Conservation (phyloP, 2,329 filamentous ascomycete genomes). For the Taxawa tesnikishii region DNA sequence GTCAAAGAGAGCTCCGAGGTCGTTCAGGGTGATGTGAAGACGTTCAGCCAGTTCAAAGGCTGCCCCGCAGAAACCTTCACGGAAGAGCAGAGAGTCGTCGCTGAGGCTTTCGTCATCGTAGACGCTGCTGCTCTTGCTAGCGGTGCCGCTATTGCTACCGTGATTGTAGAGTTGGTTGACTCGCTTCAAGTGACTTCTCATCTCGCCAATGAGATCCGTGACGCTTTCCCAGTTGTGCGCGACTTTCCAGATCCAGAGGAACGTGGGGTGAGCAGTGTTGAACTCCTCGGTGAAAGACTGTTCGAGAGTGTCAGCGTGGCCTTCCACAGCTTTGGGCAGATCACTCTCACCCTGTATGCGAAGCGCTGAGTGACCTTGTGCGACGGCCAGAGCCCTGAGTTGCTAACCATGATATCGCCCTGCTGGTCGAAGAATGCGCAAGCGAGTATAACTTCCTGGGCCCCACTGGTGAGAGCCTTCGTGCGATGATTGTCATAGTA, state of each 20-base stretch:
- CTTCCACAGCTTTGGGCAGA: neutral
- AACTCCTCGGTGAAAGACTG: slow-evolving; percentile 61
- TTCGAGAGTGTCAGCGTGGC: slow-evolving; percentile 7
- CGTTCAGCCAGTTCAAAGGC: slow-evolving; percentile 60
- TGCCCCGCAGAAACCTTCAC: slow-evolving; percentile 72
- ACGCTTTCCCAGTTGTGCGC: slow-evolving; percentile 66
- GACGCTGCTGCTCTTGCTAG: slow-evolving; percentile 16
- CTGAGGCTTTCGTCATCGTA: slow-evolving; percentile 47
- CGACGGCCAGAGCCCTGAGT: slow-evolving; percentile 56
- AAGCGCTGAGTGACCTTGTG: slow-evolving; percentile 72
- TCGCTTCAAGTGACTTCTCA: slow-evolving; percentile 55
- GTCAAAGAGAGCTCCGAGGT: slow-evolving; percentile 58
- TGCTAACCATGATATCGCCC: slow-evolving; percentile 56
- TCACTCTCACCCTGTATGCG: slow-evolving; percentile 43
- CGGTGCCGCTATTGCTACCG: slow-evolving; percentile 17
- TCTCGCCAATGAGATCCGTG: slow-evolving; percentile 54
- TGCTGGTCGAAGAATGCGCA: slow-evolving; percentile 55
- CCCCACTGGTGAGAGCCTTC: slow-evolving; percentile 27
- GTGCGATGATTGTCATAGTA: slow-evolving; percentile 25
- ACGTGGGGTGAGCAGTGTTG: slow-evolving; percentile 62
- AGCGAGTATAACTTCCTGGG: slow-evolving; percentile 42
- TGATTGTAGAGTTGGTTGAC: slow-evolving; percentile 21
- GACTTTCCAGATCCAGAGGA: slow-evolving; percentile 78
- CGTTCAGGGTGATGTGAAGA: slow-evolving; percentile 46
- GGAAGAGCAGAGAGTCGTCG: slow-evolving; percentile 65